Percentiles rank a stretch among this genome's conserved stretches.
Evolutionary conservation across 31 red algal genomes (phyloP).

Genomic region (Asparagopsis taxiformis): DNA sequence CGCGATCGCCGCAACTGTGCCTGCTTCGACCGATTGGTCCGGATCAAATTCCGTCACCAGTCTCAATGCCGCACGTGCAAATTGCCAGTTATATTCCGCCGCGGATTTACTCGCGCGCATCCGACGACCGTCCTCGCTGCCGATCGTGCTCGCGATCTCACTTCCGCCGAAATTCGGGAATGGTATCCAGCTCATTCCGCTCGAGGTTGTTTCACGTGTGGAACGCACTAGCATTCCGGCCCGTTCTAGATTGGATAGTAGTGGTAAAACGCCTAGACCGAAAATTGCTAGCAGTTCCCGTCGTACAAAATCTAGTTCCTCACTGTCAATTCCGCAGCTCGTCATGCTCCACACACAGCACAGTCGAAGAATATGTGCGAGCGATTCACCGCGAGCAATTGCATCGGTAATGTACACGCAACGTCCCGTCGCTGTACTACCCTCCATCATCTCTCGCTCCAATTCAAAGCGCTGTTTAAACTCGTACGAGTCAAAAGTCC

Average conservation of each 20-base stretch:
- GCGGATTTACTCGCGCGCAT: background rate
- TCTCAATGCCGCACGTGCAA: conserved; percentile 69
- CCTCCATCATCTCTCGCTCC: conserved; percentile 75
- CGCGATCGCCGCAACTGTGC: conserved; percentile 32
- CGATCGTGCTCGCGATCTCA: conserved; percentile 6
- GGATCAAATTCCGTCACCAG: conserved; percentile 74
- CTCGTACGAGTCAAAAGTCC: conserved; percentile 76
- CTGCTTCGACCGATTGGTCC: conserved; percentile 26
- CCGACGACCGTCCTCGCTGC: conserved; percentile 20
- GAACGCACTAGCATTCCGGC: conserved; percentile 65
- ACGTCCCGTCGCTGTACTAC: conserved; percentile 35
- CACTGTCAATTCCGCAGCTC: conserved; percentile 61
- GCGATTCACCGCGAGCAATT: conserved; percentile 59
- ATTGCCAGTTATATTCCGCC: conserved; percentile 73
- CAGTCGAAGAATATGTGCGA: conserved; percentile 55
- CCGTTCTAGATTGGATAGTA: conserved; percentile 66
- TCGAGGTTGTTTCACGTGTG: conserved; percentile 17
- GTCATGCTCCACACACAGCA: conserved; percentile 79
- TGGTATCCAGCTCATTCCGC: conserved; percentile 48
- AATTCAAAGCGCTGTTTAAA: conserved; percentile 68
- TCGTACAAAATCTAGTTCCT: conserved; percentile 63
- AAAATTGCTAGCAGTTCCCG: conserved; percentile 69
- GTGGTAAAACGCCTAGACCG: conserved; percentile 45
- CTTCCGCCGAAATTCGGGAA: conserved; percentile 52
- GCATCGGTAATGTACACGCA: conserved; percentile 44